Evolutionary conservation across 768 basidiomycete genomes (phyloP), one percentile per base, ranked within the genome.

Genomic region (Russula compacta): DNA sequence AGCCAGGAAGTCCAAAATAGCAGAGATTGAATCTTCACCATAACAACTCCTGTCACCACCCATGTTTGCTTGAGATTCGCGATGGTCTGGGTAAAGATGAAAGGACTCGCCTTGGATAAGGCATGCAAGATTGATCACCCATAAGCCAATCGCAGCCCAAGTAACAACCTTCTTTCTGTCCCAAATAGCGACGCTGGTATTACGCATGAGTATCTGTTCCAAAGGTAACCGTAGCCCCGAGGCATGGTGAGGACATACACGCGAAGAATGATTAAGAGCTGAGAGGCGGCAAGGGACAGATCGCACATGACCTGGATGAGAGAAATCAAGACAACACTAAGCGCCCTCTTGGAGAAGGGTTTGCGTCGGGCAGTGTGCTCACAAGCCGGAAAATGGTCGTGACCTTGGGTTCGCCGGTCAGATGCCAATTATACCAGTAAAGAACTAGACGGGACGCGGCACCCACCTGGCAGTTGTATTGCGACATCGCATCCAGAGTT

Each of bases 261-360:
- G 56, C 60, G 60, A 21, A 61, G 36, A 5, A 61, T 24, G 14
- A 61, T 52, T 29, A 61, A 49, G 4, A 61, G 29, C 2, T 50
- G 47, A 3, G 60, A 50, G 3, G 32, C 19, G 4, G 38, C 24
- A 8, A 54, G 54, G 24, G 46, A 46, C 10, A 49, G 6, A 3
- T 54, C 60, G 14, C 39, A 51, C 15, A 39, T 15, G 1, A 44
- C 36, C 58, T 53, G 43, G 32, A 36, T 7, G 6, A 43, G 35
- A 9, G 14, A 32, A n/a, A 21, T 29, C 24, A 29, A 29, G 24
- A 29, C 24, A 12, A 9, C 5, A 32, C 12, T 51, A 3, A 32
- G 24, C 3, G 10, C 15, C n/a, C 40, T 52, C 21, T 43, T 14
- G 35, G 17, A 10, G 35, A 33, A 1, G 14, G 24, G n/a, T 15